phyloP scores from a whole-genome alignment of 805 yeast species.

The Kazachstania africana region DNA sequence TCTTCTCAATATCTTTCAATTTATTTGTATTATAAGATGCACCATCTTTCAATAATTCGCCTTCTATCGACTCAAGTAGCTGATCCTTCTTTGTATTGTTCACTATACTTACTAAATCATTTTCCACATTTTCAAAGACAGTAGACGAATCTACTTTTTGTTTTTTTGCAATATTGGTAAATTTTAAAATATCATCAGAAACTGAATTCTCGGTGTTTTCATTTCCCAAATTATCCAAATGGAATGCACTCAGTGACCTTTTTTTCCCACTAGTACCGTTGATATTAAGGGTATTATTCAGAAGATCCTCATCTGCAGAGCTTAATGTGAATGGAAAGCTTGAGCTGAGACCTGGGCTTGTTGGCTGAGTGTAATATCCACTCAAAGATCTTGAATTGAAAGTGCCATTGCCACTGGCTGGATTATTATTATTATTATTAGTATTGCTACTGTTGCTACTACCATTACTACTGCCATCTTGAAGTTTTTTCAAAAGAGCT shows the following conservation, averaged over 20 bases:
- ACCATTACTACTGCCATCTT: too few species aligned
- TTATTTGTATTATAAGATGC: too few species aligned
- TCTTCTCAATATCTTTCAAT: too few species aligned
- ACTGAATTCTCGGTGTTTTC: conserved; percentile 17
- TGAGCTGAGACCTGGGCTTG: conserved; percentile 15
- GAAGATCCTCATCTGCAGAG: conserved; percentile 1
- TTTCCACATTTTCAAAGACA: too few species aligned
- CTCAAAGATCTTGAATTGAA: conserved; percentile 17
- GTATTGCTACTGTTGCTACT: too few species aligned
- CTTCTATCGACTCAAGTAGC: too few species aligned
- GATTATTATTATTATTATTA: conserved; percentile 16
- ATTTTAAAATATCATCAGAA: conserved; percentile 10
- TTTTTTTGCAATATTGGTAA: conserved; percentile 15
- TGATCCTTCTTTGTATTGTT: too few species aligned
- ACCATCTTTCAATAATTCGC: too few species aligned
- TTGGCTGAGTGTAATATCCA: conserved; percentile 25
- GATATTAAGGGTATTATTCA: conserved; percentile 1
- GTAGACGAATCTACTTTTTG: too few species aligned
- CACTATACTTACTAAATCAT: too few species aligned
- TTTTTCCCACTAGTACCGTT: conserved; percentile 11
- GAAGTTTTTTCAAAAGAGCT: too few species aligned
- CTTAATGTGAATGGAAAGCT: conserved; percentile 3
- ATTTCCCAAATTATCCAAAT: too few species aligned
- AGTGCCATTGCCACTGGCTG: conserved; percentile 19
- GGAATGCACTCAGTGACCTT: conserved; percentile 16